Conservation (phyloP, 805 yeast genomes). For the Candida nemodendra region DNA sequence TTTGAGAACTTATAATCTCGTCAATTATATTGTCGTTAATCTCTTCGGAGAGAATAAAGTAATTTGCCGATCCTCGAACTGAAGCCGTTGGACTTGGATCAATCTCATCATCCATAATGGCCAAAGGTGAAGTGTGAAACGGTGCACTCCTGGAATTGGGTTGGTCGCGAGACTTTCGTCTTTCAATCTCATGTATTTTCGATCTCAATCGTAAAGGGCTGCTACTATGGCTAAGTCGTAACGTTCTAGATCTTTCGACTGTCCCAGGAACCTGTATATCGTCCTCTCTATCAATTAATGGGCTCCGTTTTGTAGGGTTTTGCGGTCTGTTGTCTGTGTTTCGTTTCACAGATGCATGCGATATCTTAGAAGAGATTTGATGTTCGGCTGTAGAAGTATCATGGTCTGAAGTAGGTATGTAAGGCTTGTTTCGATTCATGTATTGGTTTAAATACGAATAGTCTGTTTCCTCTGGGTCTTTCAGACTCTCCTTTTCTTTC, state of each 20-base stretch:
- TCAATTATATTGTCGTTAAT: conserved; percentile 19
- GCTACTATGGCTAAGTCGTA: conserved; percentile 9
- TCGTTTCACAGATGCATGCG: too few species aligned
- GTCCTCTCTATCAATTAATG: conserved; percentile 1
- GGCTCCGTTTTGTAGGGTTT: conserved; percentile 3
- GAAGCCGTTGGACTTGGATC: too few species aligned
- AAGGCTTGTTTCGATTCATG: neutral
- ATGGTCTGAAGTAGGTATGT: too few species aligned
- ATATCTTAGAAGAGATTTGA: too few species aligned
- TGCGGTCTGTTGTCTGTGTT: too few species aligned
- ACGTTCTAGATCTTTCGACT: conserved; percentile 12
- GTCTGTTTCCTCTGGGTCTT: conserved; percentile 8
- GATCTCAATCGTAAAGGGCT: conserved; percentile 12
- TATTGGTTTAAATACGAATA: conserved; percentile 9
- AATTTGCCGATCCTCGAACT: too few species aligned
- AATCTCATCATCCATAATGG: too few species aligned
- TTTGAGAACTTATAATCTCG: conserved; percentile 19
- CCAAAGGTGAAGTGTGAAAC: too few species aligned
- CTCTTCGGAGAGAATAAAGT: conserved; percentile 13
- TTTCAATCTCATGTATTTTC: conserved; percentile 7
- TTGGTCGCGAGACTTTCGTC: conserved; percentile 6
- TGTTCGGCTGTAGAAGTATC: too few species aligned
- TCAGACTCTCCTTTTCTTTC: conserved; percentile 10
- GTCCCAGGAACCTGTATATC: conserved; percentile 28
- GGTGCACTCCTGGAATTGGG: too few species aligned